Percentiles rank a stretch among this genome's conserved stretches.
Evolutionary conservation across 805 yeast species (phyloP).

Genomic region (Priceomyces melissophilus): DNA sequence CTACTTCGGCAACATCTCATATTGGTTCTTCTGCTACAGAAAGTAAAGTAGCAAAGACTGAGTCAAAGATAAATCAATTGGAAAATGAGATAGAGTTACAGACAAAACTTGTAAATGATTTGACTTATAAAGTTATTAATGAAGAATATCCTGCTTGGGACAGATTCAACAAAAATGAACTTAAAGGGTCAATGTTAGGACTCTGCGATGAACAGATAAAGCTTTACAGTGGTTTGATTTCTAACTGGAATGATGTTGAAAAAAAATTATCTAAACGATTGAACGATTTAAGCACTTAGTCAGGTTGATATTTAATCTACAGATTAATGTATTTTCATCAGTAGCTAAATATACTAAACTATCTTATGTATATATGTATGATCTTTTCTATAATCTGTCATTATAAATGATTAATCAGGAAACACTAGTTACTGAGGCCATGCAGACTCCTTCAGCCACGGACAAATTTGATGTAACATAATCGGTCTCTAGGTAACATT

Average conservation of each 20-base stretch:
- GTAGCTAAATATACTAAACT: background rate
- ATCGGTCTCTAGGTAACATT: too few species aligned
- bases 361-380: too few species aligned
- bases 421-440: too few species aligned
- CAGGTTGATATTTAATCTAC: background rate
- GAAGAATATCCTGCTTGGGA: conserved; percentile 69
- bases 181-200: conserved; percentile 65
- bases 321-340: background rate
- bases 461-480: too few species aligned
- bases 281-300: conserved; percentile 14
- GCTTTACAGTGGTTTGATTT: conserved; percentile 65
- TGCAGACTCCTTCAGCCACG: too few species aligned
- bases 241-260: conserved; percentile 67
- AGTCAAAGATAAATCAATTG: conserved; percentile 39
- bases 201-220: conserved; percentile 74
- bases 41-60: conserved; percentile 40
- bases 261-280: conserved; percentile 21
- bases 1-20: conserved; percentile 43
- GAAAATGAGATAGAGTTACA: conserved; percentile 45
- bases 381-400: background rate
- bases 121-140: conserved; percentile 44
- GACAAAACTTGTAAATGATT: conserved; percentile 42
- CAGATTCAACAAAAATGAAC: conserved; percentile 70
- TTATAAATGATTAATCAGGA: background rate
- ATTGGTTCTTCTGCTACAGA: conserved; percentile 42